Evolutionary conservation across 345 rosid species (phyloP), one percentile per base, ranked within the genome.

Genomic region (Camelina neglecta): DNA sequence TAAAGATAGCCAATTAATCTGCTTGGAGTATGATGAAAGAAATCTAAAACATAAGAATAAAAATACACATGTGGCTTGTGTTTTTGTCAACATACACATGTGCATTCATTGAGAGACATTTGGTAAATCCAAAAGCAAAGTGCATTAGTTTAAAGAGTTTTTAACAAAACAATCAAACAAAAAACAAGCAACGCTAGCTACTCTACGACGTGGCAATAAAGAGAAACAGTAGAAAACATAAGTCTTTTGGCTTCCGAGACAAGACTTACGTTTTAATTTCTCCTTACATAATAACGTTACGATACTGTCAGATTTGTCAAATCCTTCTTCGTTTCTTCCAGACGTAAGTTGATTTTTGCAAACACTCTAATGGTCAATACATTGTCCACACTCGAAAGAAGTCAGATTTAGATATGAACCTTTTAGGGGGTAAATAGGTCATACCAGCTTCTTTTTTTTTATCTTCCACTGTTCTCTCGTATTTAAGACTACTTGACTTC

Each of bases 91-190:
- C 24, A 49, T 49, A 16, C 54, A 49, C 54, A 49, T 49, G 54
- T 49, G 54, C 54, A 49, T 49, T 49, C 24, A 49, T 18, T 49
- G 54, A 7, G 8, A 49, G 54, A 49, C 54, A 16, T 49, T 49
- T 49, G 54, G 54, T 49, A 49, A 49, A 49, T 49, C 54, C 54
- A 49, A 49, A 49, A 49, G 54, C 54, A 49, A 49, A 49, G 54
- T 49, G 5, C 54, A 18, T 49, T 49, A 49, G 18, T 49, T 7
- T 16, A 49, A 49, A 29, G 31, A 29, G 31, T 29, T 29, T 29
- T 29, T 29, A 29, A 49, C 54, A 49, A 4, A 8, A 7, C 16
- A 3, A 18, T 16, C 54, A 16, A 49, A 49, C 20, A 18, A 2
- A 8, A 49, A 49, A 49, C 24, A 8, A 21, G 29, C 23, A 51